These are phyloP conservation scores for Emergomyces pasteurianus DNA, from an alignment of 2,329 filamentous ascomycete species.

Conservation along the genomic window DNA sequence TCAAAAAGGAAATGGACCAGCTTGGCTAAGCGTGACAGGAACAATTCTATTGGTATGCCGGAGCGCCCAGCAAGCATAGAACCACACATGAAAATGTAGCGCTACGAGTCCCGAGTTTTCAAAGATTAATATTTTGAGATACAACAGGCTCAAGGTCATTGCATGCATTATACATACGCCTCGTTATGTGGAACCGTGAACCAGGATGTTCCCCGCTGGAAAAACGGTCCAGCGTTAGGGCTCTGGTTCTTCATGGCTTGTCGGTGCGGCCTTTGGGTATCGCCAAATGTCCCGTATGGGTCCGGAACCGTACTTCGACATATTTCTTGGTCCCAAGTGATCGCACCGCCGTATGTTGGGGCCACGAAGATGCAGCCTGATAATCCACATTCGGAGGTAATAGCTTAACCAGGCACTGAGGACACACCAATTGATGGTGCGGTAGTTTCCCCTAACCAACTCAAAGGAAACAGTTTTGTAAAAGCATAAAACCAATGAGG, in stretches of 20 bases:
- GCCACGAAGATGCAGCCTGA: background rate
- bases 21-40: background rate
- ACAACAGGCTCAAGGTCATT: constrained; percentile 1
- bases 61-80: background rate
- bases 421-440: background rate
- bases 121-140: background rate
- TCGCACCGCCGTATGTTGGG: background rate
- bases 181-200: constrained; percentile 2
- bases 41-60: background rate
- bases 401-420: background rate
- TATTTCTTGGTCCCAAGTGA: background rate
- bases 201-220: background rate
- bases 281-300: background rate
- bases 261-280: background rate
- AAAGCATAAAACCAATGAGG: too few relatives aligned
- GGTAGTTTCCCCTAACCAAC: background rate
- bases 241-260: background rate
- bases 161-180: constrained; percentile 3
- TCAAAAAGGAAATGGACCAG: background rate
- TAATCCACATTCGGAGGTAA: background rate
- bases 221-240: background rate
- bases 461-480: background rate
- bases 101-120: background rate
- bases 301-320: background rate
- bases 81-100: background rate